These are phyloP conservation scores for Lithospermum erythrorhizon DNA, from an alignment of 257 asterid species.

Conservation along the genomic window DNA sequence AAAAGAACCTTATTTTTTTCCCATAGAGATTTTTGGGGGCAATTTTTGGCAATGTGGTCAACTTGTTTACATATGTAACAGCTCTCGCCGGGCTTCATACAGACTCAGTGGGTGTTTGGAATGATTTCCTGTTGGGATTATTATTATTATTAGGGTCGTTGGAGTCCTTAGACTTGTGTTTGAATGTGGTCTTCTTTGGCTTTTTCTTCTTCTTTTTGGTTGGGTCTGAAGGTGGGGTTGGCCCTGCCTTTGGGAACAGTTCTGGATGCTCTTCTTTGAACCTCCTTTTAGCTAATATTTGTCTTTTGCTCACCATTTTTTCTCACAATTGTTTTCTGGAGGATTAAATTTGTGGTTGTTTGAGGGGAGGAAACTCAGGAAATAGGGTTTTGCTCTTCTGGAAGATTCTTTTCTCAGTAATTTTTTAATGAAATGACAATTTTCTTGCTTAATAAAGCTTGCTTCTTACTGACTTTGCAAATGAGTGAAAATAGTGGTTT, in stretches of 20 bases:
- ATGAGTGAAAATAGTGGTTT: no score
- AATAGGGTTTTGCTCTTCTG: no score
- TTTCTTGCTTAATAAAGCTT: no score
- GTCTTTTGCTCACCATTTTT: slow-evolving; percentile 70
- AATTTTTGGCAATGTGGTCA: slow-evolving; percentile 75
- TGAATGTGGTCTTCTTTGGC: slow-evolving; percentile 30
- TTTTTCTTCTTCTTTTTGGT: slow-evolving; percentile 37
- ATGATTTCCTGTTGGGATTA: slow-evolving; percentile 28
- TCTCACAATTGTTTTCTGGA: not conserved
- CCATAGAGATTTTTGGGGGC: slow-evolving; percentile 74
- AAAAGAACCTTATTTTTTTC: slow-evolving; percentile 72
- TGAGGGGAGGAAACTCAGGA: no score
- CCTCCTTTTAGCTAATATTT: slow-evolving; percentile 44
- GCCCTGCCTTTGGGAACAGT: slow-evolving; percentile 55
- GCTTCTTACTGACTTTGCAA: no score
- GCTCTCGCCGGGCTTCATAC: slow-evolving; percentile 98
- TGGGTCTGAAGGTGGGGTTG: slow-evolving; percentile 63
- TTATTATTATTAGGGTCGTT: no score
- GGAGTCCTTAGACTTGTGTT: slow-evolving; percentile 37
- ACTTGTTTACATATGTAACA: slow-evolving; percentile 68
- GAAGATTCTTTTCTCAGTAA: no score
- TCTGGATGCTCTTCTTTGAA: slow-evolving; percentile 62
- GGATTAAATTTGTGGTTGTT: not conserved
- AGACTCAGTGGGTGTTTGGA: slow-evolving; percentile 64
- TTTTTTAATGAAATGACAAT: no score